These are phyloP conservation scores for Phytophthora melonis DNA, from an alignment of 352 stramenopile species.

Conservation along the genomic window DNA sequence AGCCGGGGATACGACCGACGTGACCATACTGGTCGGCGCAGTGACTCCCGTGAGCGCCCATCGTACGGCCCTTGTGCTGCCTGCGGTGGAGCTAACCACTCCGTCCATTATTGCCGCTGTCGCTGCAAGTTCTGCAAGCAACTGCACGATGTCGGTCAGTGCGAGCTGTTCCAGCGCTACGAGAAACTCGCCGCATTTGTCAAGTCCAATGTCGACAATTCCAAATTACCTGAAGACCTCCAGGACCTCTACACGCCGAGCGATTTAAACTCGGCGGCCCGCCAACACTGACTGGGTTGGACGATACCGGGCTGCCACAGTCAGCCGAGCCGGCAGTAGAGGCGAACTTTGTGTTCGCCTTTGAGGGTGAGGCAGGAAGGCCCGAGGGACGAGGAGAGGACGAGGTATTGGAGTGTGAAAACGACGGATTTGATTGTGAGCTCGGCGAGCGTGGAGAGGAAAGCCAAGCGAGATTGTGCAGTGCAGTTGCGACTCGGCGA, in stretches of 20 bases:
- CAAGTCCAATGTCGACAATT: not conserved
- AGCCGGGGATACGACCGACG: too few species aligned
- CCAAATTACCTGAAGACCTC: slow-evolving; percentile 1
- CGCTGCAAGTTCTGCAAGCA: not conserved
- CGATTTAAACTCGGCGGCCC: slow-evolving; percentile 20
- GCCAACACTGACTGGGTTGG: slow-evolving; percentile 20
- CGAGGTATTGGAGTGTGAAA: too few species aligned
- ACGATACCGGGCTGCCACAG: slow-evolving; percentile 10
- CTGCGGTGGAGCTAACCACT: not conserved
- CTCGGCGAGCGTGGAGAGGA: too few species aligned
- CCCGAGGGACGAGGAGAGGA: too few species aligned
- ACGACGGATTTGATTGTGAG: too few species aligned
- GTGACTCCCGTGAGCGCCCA: too few species aligned
- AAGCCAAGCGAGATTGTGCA: too few species aligned
- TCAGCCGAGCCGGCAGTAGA: slow-evolving; percentile 10
- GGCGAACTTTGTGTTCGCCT: not conserved
- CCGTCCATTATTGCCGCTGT: slow-evolving; percentile 2
- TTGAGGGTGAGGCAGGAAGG: too few species aligned
- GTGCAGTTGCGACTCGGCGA: too few species aligned
- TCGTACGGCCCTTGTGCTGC: slow-evolving; percentile 15
- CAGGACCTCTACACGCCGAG: slow-evolving; percentile 7
- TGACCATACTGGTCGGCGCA: too few species aligned
- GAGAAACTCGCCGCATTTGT: slow-evolving; percentile 8
- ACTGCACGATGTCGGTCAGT: slow-evolving; percentile 6
- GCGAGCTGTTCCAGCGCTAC: slow-evolving; percentile 2